These are phyloP conservation scores for Tilletia horrida DNA, from an alignment of 1,284 basidiomycete genomes.

Conservation along the genomic window DNA sequence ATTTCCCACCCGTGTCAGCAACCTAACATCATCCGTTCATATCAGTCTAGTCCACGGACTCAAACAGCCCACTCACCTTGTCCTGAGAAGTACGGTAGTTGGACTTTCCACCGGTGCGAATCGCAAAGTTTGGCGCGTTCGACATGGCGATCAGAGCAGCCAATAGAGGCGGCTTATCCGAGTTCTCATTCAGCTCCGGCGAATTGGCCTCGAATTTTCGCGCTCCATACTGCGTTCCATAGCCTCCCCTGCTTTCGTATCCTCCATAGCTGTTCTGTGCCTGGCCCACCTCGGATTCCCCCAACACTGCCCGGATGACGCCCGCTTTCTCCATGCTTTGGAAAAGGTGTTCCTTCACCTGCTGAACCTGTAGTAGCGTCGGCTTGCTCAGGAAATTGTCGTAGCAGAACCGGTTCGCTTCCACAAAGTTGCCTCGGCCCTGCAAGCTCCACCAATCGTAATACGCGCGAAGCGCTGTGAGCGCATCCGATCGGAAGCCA, in stretches of 20 bases:
- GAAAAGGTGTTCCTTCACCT: constrained; percentile 77
- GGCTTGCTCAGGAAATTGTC: constrained; percentile 87
- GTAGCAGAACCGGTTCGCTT: constrained; percentile 72
- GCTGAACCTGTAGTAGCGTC: constrained; percentile 76
- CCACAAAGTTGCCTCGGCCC: constrained; percentile 35
- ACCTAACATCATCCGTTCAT: no score
- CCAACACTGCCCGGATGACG: constrained; percentile 43
- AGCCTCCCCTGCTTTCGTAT: neutral
- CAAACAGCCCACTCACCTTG: constrained; percentile 74
- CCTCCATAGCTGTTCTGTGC: constrained; percentile 14
- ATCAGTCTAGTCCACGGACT: no score
- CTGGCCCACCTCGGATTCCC: constrained; percentile 17
- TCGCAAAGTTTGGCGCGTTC: constrained; percentile 88
- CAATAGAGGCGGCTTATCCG: constrained; percentile 73
- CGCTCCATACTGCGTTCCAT: constrained; percentile 18
- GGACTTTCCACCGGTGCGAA: constrained; percentile 68
- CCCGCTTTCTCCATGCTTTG: constrained; percentile 70
- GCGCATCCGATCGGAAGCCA: constrained; percentile 78
- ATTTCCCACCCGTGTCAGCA: neutral
- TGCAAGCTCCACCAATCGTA: constrained; percentile 66
- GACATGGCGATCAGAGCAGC: constrained; percentile 82
- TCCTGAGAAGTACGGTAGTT: constrained; percentile 76
- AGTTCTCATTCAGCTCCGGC: constrained; percentile 61
- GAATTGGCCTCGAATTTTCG: constrained; percentile 57
- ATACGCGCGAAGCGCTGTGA: constrained; percentile 77